Base-by-base conservation (phyloP, 805 yeast genomes). In the Aciculoconidium aculeatum region DNA sequence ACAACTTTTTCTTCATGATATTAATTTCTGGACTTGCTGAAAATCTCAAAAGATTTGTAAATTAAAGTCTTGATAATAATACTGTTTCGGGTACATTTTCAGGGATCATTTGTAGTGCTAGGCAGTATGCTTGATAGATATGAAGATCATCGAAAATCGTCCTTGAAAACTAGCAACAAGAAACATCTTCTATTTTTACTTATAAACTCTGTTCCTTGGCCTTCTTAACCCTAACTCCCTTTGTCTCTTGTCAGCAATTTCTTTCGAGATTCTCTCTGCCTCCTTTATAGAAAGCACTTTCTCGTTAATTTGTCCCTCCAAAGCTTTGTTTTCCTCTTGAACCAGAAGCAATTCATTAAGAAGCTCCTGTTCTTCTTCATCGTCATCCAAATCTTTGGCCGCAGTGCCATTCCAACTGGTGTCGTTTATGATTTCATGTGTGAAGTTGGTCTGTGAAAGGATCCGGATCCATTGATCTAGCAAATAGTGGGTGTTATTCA, bases 401-500 rank as follows among this genome's bases (percentile, higher is more conserved):
- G 39, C 42, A 6, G 45, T 10, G 6, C 69, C 70, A 28, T 56
- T 51, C 65, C 74, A 59, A 27, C 56, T 56, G 6, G 55, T 41
- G 31, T 68, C 67, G 30, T 60, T 58, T 38, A 75, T 55, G 11
- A 73, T 47, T 7, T 67, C 63, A 15, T 64, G 58, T 4, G 78
- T 70, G 42, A 74, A 72, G 19, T 70, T 68, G 13, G 80, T 71
- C 42, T 77, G 82, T 10, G 80, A 75, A 12, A 77, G 62, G 27
- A 78, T 75, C 37, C 68, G 61, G 30, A 72, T 66, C 82, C 82
- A 78, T 13, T 74, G 63, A 33, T 72, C 77, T 14, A 78, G 50
- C 15, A 78, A 53, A 15, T 58, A 57, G 31, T 71, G 64, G 0
- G 78, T 67, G 17, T 67, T 64, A 21, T 60, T 63, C 23, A 75